A percentile compares a stretch with the other conserved stretches of the same genome.
Evolutionary conservation across 441 rosid species (phyloP).

Genomic region (Gossypium schwendimanii): DNA sequence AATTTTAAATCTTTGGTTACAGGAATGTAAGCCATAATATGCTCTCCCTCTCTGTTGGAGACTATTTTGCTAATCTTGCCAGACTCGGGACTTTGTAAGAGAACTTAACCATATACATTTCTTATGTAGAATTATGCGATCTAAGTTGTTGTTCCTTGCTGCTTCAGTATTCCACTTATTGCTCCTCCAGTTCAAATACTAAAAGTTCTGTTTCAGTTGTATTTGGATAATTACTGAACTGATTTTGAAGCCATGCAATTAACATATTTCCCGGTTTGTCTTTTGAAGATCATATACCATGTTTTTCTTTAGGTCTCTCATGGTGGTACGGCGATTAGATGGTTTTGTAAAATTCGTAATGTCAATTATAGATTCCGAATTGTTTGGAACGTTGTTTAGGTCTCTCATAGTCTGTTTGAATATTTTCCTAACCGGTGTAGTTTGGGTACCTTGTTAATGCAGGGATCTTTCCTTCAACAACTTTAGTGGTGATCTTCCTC

Average conservation of each 20-base stretch:
- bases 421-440: neutral
- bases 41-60: conserved; percentile 62
- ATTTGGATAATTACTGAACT: neutral
- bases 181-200: neutral
- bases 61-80: conserved; percentile 50
- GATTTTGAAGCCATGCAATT: neutral
- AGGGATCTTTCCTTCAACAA: conserved; percentile 95
- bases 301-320: neutral
- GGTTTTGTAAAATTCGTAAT: neutral
- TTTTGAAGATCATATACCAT: neutral
- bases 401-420: neutral
- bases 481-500: conserved; percentile 84
- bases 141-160: neutral
- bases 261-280: neutral
- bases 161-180: neutral
- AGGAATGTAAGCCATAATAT: conserved; percentile 87
- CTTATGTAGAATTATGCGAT: neutral
- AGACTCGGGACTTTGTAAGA: conserved; percentile 64
- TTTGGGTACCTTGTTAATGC: conserved; percentile 15
- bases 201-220: neutral
- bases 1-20: conserved; percentile 19
- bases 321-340: neutral
- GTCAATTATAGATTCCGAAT: neutral
- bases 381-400: neutral
- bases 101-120: conserved; percentile 18